These are phyloP conservation scores for Hypoxylon trugodes DNA, from an alignment of 495 filamentous ascomycete genomes.

Conservation along the genomic window DNA sequence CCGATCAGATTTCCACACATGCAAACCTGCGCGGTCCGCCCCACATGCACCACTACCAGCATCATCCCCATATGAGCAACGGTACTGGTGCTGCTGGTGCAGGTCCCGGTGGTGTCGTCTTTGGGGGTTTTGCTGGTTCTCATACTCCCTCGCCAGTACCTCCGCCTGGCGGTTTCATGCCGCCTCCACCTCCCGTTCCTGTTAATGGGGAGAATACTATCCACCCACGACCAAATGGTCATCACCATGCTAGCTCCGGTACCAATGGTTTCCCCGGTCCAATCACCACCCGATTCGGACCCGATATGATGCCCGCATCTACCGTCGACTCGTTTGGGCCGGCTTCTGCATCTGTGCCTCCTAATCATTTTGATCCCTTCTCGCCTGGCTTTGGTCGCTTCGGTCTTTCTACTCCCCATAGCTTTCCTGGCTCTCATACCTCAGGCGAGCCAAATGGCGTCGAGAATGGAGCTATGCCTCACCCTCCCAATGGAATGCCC, in stretches of 20 bases:
- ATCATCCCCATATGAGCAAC: constrained; percentile 53
- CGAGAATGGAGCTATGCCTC: constrained; percentile 42
- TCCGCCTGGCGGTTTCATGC: constrained; percentile 42
- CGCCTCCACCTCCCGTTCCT: constrained; percentile 37
- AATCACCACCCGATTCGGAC: constrained; percentile 42
- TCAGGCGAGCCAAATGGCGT: constrained; percentile 50
- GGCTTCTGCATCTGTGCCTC: constrained; percentile 44
- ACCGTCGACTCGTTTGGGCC: constrained; percentile 43
- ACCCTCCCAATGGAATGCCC: constrained; percentile 43
- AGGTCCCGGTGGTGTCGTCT: constrained; percentile 52
- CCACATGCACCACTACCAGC: constrained; percentile 36
- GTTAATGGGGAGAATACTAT: constrained; percentile 47
- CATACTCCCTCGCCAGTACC: constrained; percentile 59
- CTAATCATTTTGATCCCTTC: constrained; percentile 49
- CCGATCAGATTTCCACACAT: constrained; percentile 27
- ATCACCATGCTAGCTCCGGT: constrained; percentile 44
- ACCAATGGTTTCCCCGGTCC: constrained; percentile 45
- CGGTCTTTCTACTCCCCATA: constrained; percentile 60
- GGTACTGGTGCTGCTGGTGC: constrained; percentile 55
- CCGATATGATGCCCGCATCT: constrained; percentile 30
- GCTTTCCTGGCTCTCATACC: constrained; percentile 62
- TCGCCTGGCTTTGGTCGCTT: constrained; percentile 48
- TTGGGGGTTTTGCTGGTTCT: constrained; percentile 55
- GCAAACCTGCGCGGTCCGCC: constrained; percentile 31
- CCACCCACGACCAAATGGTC: constrained; percentile 41